Conservation (phyloP, 1,284 basidiomycete species). For the Ustilago bromivora region DNA sequence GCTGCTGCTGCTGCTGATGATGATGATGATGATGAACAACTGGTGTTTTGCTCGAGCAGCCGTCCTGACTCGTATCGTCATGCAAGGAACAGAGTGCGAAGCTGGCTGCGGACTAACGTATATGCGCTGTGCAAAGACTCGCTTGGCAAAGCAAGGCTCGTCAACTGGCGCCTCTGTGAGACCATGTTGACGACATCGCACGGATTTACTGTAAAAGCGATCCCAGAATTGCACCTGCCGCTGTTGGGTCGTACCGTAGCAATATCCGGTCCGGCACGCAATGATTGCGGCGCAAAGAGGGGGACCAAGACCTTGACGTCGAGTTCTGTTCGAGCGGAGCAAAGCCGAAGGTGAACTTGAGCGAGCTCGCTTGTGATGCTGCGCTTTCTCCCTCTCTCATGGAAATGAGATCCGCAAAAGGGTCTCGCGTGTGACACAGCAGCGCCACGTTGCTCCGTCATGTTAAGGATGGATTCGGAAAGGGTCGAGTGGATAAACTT, state of each 20-base stretch:
- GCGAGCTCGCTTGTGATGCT: background rate
- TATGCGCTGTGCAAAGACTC: background rate
- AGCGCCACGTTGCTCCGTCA: background rate
- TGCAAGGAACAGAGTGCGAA: too few relatives aligned
- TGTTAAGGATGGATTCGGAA: background rate
- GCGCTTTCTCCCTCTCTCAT: background rate
- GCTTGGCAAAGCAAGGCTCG: slow-evolving; percentile 8
- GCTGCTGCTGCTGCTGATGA: too few relatives aligned
- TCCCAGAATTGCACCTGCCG: background rate
- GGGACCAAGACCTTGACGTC: too few relatives aligned
- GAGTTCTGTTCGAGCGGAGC: background rate
- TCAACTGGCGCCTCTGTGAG: background rate
- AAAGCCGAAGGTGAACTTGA: too few relatives aligned
- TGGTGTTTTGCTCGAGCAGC: too few relatives aligned
- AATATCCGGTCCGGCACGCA: too few relatives aligned
- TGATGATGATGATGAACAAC: too few relatives aligned
- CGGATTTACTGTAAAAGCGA: background rate
- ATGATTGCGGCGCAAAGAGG: too few relatives aligned
- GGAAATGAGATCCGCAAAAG: background rate
- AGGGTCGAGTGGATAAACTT: too few relatives aligned
- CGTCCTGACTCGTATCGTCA: too few relatives aligned
- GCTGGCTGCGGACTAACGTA: background rate
- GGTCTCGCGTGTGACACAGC: background rate
- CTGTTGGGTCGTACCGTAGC: too few relatives aligned
- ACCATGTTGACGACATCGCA: background rate